Evolutionary conservation across 768 basidiomycete genomes (phyloP).

Genomic region (Phanerodontia chrysosporium): DNA sequence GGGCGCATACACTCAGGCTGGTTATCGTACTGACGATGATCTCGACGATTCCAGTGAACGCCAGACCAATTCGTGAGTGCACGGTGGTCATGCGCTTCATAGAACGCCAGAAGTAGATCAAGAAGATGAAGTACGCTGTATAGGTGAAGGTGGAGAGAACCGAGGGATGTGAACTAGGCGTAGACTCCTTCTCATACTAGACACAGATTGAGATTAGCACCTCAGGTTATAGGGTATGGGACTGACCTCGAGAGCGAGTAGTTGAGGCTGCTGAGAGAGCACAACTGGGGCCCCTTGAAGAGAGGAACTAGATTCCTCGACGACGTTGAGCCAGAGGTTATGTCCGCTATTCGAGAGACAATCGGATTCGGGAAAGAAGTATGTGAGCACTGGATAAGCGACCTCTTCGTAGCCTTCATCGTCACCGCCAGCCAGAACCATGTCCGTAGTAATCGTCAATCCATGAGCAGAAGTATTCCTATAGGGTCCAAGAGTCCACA

Average conservation of each 20-base stretch:
- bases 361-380: conserved; percentile 74
- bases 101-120: conserved; percentile 70
- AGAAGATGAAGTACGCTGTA: conserved; percentile 71
- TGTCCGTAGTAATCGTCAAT: conserved; percentile 62
- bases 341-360: conserved; percentile 64
- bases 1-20: conserved; percentile 86
- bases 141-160: conserved; percentile 70
- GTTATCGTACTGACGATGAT: conserved; percentile 91
- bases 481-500: conserved; percentile 50
- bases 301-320: conserved; percentile 39
- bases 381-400: conserved; percentile 72
- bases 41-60: conserved; percentile 91
- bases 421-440: conserved; percentile 74
- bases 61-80: conserved; percentile 87
- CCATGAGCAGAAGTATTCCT: conserved; percentile 58
- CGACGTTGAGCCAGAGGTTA: conserved; percentile 54
- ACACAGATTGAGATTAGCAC: conserved; percentile 17
- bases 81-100: conserved; percentile 77
- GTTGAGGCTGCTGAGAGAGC: conserved; percentile 38
- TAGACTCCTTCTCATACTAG: conserved; percentile 52
- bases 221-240: neutral
- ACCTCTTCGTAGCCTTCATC: conserved; percentile 56
- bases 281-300: conserved; percentile 31
- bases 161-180: conserved; percentile 44
- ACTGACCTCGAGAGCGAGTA: conserved; percentile 44